Conservation (phyloP, 345 rosid species). For the Eucalyptus dawsonii region DNA sequence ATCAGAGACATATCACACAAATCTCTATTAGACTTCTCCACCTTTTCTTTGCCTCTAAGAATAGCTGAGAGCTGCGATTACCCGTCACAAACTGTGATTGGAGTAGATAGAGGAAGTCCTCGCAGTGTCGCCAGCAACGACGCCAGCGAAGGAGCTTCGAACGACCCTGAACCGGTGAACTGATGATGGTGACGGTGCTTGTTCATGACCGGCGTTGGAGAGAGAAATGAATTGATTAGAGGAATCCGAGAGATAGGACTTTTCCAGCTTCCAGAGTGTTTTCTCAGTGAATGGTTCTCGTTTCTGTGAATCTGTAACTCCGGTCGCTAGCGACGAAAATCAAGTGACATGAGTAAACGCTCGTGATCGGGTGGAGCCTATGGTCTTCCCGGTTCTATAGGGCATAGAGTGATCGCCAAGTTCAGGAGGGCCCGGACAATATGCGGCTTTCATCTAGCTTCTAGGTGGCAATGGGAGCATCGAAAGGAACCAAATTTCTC, state of each 20-base stretch:
- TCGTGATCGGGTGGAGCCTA: not conserved
- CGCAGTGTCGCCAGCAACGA: not conserved
- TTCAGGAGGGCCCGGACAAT: accelerated
- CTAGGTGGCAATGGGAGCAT: not conserved
- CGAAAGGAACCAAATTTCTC: not conserved
- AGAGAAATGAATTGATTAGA: not conserved
- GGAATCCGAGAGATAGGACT: not conserved
- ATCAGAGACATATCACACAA: not conserved
- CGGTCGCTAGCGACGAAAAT: not conserved
- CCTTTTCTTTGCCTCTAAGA: not conserved
- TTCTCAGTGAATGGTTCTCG: not conserved
- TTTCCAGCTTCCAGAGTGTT: not conserved
- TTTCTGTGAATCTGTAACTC: not conserved
- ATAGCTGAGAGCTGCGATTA: not conserved
- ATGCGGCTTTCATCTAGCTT: not conserved
- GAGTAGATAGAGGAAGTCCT: not conserved
- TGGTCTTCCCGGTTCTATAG: not conserved
- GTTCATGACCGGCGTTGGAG: not conserved
- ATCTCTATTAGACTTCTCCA: not conserved
- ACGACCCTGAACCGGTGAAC: not conserved
- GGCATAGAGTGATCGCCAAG: not conserved
- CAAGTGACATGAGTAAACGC: not conserved
- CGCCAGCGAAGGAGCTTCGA: not conserved
- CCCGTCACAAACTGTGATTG: not conserved
- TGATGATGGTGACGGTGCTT: not conserved